A percentile compares a stretch with the other conserved stretches of the same genome.
Conservation (phyloP, 495 filamentous ascomycete species). For the Penicillium herquei region DNA sequence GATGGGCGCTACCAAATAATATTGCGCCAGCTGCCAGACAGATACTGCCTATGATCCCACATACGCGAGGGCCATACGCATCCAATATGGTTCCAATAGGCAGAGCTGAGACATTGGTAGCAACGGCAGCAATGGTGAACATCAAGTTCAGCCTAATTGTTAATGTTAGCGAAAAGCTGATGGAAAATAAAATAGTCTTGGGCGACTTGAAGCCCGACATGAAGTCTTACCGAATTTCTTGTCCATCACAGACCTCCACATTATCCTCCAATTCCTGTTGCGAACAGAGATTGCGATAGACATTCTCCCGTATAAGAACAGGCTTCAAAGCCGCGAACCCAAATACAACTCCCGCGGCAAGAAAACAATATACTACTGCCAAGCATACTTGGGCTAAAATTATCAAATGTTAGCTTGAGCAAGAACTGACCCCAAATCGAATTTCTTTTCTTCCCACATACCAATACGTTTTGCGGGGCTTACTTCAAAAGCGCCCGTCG, state of each 20-base stretch:
- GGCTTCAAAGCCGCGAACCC: constrained; percentile 75
- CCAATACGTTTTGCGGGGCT: constrained; percentile 60
- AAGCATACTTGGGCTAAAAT: constrained; percentile 41
- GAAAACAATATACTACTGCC: constrained; percentile 77
- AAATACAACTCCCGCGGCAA: constrained; percentile 72
- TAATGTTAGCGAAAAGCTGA: background rate
- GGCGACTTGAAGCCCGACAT: background rate
- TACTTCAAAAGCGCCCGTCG: constrained; percentile 69
- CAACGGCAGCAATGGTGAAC: constrained; percentile 73
- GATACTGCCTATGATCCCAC: constrained; percentile 68
- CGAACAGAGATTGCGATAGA: constrained; percentile 62
- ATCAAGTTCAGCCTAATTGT: constrained; percentile 69
- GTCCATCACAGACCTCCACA: constrained; percentile 65
- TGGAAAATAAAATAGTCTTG: background rate
- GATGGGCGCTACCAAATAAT: constrained; percentile 65
- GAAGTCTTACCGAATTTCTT: constrained; percentile 65
- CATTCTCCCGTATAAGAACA: constrained; percentile 61
- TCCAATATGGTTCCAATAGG: constrained; percentile 82
- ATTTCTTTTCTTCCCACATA: constrained; percentile 34
- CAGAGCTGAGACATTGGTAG: constrained; percentile 65
- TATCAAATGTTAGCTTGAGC: background rate
- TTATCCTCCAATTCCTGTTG: constrained; percentile 55
- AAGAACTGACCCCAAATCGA: background rate
- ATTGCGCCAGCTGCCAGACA: constrained; percentile 68
- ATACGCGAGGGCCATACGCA: constrained; percentile 73